Conservation (phyloP, 208 protist species). For the Wallacemonas sp. region DNA sequence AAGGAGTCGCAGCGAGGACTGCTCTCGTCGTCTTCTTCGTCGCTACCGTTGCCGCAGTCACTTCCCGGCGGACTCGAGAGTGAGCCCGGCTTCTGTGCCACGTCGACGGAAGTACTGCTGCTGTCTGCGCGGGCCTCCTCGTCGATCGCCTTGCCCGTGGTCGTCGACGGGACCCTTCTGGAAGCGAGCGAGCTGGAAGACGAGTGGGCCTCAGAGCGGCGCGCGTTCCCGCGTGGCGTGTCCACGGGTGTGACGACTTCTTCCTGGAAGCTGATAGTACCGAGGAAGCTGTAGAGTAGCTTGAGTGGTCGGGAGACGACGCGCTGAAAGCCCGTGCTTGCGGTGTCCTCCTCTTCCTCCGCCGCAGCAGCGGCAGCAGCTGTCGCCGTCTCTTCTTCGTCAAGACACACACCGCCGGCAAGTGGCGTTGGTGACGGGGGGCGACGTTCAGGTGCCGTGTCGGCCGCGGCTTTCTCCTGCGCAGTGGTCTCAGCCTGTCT, state of each 20-base stretch:
- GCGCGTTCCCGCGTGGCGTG: too few species aligned
- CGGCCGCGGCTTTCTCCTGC: too few species aligned
- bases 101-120: too few species aligned
- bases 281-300: conserved; percentile 17
- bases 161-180: too few species aligned
- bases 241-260: background rate
- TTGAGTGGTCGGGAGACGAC: conserved; percentile 5
- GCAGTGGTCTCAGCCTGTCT: background rate
- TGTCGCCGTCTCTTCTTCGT: background rate
- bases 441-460: too few species aligned
- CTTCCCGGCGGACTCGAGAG: background rate
- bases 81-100: too few species aligned
- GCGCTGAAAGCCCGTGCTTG: background rate
- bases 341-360: background rate
- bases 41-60: background rate
- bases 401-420: background rate
- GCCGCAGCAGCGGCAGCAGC: background rate
- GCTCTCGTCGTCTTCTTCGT: background rate
- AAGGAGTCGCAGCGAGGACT: background rate
- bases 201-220: too few species aligned
- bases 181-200: too few species aligned
- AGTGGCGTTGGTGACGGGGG: conserved; percentile 26
- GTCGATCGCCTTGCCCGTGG: too few species aligned
- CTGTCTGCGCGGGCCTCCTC: too few species aligned
- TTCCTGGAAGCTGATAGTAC: conserved; percentile 1